Base-by-base conservation (phyloP, 202 grass and related monocot genomes). In the Schoenoplectus triqueter region DNA sequence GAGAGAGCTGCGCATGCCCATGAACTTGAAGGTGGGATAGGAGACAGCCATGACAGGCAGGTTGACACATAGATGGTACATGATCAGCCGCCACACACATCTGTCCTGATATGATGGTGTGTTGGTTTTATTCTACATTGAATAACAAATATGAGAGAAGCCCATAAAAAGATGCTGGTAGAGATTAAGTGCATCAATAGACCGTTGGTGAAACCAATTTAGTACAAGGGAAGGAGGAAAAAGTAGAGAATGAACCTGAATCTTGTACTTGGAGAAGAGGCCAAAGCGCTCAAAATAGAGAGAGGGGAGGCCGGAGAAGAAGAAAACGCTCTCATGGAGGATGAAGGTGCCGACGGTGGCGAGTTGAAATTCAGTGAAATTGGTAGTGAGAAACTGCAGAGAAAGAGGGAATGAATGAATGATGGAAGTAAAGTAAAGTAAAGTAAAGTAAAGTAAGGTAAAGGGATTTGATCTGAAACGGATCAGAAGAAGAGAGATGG, bases 11-110 rank as follows among this genome's bases (percentile, higher is more conserved):
- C 89, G 90, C 41, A 97, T 81, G 68, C 94, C 94, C 92, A 97
- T 94, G 84, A 94, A 94, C 87, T 86, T 94, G 88, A 97, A 97
- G 85, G 94, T 84, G 3, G 94, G 94, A 74, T 97, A 97, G 31
- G 94, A 94, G 51, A 90, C 31, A 56, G 90, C 87, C 89, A 97
- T 94, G 64, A 97, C 86, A 59, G 94, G 94, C 84, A 97, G 88
- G 65, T 97, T 94, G 66, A 97, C 94, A 69, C 92, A 94, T 10
- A 97, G 17, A 86, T 97, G 94, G 86, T 92, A 97, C 17, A 94
- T 81, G 50, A 94, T 84, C 44, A 97, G 87, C 31, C 87, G 92
- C 86, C 88, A 60, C 10, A 97, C 89, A 2, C 94, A 97, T 90
- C 89, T 91, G 47, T 91, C 93, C 80, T 97, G 94, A 59, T 92